These are phyloP conservation scores for Suillus fuscotomentosus DNA, from an alignment of 768 basidiomycete genomes.

Conservation along the genomic window DNA sequence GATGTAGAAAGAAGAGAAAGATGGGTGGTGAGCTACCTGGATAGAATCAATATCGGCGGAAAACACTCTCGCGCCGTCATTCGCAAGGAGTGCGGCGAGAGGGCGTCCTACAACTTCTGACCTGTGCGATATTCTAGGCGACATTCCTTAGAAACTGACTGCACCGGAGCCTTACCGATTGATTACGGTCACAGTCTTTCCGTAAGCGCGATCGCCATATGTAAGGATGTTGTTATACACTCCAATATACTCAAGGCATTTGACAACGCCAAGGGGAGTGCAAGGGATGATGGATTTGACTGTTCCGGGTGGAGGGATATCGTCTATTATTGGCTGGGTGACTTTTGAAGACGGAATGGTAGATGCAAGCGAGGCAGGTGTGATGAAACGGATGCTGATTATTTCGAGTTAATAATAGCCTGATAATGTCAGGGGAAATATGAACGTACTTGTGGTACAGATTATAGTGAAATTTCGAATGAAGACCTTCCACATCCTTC, in stretches of 20 bases:
- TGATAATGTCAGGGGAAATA: background rate
- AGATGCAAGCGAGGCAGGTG: constrained; percentile 66
- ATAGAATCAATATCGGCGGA: constrained; percentile 95
- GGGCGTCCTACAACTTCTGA: constrained; percentile 98
- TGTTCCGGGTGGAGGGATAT: constrained; percentile 75
- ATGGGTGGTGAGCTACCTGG: constrained; percentile 45
- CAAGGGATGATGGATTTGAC: constrained; percentile 98
- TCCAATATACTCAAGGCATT: constrained; percentile 85
- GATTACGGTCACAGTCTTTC: constrained; percentile 90
- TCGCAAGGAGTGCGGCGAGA: constrained; percentile 91
- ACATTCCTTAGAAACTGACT: background rate
- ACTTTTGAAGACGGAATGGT: constrained; percentile 36
- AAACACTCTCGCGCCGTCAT: constrained; percentile 95
- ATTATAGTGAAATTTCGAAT: constrained; percentile 95
- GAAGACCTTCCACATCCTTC: constrained; percentile 97
- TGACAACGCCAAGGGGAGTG: constrained; percentile 95
- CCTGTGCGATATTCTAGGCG: constrained; percentile 36
- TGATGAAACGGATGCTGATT: constrained; percentile 80
- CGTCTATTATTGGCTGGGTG: constrained; percentile 38
- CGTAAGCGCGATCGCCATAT: constrained; percentile 94
- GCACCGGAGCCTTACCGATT: constrained; percentile 61
- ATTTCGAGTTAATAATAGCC: background rate
- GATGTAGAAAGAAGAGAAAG: background rate
- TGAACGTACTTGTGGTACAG: constrained; percentile 84
- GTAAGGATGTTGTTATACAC: constrained; percentile 92